Evolutionary conservation across 768 basidiomycete species (phyloP), one percentile per base, ranked within the genome.

Genomic region (Rhodocollybia butyracea): DNA sequence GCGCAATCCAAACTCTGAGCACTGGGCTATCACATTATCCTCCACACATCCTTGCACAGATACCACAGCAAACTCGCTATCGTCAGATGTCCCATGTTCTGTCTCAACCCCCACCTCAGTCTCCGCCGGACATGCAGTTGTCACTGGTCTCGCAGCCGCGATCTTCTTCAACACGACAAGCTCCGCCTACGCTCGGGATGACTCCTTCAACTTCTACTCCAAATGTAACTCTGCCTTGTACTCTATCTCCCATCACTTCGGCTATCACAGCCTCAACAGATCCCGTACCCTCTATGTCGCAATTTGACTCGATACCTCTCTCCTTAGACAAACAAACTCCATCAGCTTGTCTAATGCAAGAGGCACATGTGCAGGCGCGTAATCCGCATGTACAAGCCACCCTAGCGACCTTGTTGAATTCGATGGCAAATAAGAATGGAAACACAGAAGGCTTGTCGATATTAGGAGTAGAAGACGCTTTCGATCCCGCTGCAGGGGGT

Each of bases 11-110:
- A 19, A n/a, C 3, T 27, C 12, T 24, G 21, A 27, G 19, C 70
- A 5, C 69, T 71, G n/a, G 65, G 68, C 54, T 74, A 75, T 72
- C 73, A 19, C 70, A 81, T 51, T 81, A 81, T 59, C 80, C 79
- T 46, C 76, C 77, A 51, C 77, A 79, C 54, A 77, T 81, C 53
- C 66, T 75, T 13, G 75, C 75, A 13, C 73, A 77, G 66, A 32
- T 63, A 55, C n/a, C 51, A 57, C 11, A 46, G 34, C 22, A 59
- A 60, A 46, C 63, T 66, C 43, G 63, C 61, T 13, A 39, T 19
- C n/a, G 41, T 12, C 19, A 43, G 2, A 17, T 12, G n/a, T 45
- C 17, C 19, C n/a, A 27, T 29, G 7, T 27, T 27, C 15, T 29
- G n/a, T 19, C 46, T 31, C 46, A 47, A 29, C 42, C 6, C 42